phyloP scores from a whole-genome alignment of 2,329 filamentous ascomycete genomes.

The Fragosphaeria purpurea region DNA sequence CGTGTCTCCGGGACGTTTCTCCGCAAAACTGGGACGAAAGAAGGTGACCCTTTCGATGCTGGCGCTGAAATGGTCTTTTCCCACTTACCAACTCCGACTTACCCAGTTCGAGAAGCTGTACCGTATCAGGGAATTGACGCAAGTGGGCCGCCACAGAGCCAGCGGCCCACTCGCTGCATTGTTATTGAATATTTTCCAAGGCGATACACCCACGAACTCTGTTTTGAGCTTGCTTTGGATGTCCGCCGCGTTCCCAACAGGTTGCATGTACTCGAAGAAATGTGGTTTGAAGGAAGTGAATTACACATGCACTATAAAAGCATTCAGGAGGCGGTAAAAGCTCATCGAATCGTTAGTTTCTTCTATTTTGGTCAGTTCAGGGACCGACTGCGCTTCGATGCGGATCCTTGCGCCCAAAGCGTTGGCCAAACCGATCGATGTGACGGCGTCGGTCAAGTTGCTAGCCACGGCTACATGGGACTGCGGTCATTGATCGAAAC shows the following conservation, averaged over 20 bases:
- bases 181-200: conserved; percentile 7
- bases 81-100: conserved; percentile 8
- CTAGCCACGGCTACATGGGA: conserved; percentile 7
- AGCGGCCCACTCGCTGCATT: conserved; percentile 9
- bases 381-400: background rate
- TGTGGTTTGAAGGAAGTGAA: conserved; percentile 9
- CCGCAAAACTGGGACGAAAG: background rate
- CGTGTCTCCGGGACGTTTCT: background rate
- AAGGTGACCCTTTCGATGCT: background rate
- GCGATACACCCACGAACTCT: conserved; percentile 7
- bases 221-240: conserved; percentile 7
- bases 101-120: conserved; percentile 5
- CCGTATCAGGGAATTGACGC: no score
- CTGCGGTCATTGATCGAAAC: conserved; percentile 10
- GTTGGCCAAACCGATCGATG: background rate
- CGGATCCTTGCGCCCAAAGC: conserved; percentile 7
- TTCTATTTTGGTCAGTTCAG: conserved; percentile 11
- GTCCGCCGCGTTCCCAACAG: background rate
- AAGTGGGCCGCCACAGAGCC: background rate
- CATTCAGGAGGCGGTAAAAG: conserved; percentile 8
- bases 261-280: conserved; percentile 8
- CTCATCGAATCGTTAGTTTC: conserved; percentile 1
- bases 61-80: background rate
- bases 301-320: conserved; percentile 11
- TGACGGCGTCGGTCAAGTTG: background rate